Evolutionary conservation across 345 rosid species (phyloP), one percentile per base, ranked within the genome.

Genomic region (Cardamine chenopodiifolia): DNA sequence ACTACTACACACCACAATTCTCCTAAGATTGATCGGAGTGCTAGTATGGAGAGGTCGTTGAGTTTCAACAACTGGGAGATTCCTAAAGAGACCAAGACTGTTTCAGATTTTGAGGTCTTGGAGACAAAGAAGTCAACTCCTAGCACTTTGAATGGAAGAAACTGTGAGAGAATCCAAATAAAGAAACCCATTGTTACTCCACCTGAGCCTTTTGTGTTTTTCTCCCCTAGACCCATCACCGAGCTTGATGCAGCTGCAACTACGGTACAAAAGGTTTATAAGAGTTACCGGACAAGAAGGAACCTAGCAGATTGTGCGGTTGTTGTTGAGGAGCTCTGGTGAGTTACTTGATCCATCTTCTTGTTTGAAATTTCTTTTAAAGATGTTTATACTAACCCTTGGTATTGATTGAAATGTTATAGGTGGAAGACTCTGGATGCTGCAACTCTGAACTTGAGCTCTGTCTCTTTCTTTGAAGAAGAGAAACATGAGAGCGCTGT

Each of bases 281-380:
- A 89, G 85, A 90, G 99, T 70, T 91, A 91, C 81, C 62, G 97
- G 76, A 94, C 97, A 0, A 79, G 99, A 73, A 84, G 97, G 71
- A 91, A 87, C 66, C 83, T 90, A 52, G 92, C 96, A 22, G 96
- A 90, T 79, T 86, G 92, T 77, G 92, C 92, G 0, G 85, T 86
- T 52, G 73, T 90, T 19, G 83, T 80, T 61, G 92, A 90, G 63
- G 87, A 90, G 82, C 90, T 87, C 47, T 87, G 92, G 94, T 89
- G 59, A 31, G 86, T 76, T 65, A 71, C 73, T 64, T 66, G 17
- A 70, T 71, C 8, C 13, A 54, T 62, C 28, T n/a, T 68, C 14
- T 39, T 59, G 15, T 50, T 52, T 40, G 3, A 10, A 7, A 54
- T 78, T 19, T 49, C 23, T 31, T 69, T 19, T 44, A 1, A 20